Base-by-base conservation (phyloP, 306 rosid species). In the Cucurbita pepo region DNA sequence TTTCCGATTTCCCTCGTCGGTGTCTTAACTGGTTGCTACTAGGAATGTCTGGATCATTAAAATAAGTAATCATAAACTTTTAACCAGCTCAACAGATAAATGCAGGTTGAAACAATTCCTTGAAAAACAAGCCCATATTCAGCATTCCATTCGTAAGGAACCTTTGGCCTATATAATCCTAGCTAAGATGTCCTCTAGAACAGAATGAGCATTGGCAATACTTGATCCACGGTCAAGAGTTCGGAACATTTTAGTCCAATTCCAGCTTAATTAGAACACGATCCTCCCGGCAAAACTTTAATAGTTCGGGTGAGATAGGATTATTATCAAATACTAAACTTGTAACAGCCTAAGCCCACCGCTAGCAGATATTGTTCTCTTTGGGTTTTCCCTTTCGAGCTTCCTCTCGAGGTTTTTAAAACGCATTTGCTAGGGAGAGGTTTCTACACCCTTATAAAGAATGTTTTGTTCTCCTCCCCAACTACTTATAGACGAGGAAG, bases 1-100 rank as follows among this genome's bases (percentile, higher is more conserved):
- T 94, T 81, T 94, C 99, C 6, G 99, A 94, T 80, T 94, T 94
- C 66, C 99, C 97, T 75, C 99, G 88, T 82, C 86, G 81, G 76
- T 94, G 99, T 71, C 83, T 77, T 56, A 63, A 57, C 77, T 69
- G 84, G 73, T 67, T 77, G 37, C 84, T 79, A 83, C 76, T 83
- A 47, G 83, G 69, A 76, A 83, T 76, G 81, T 85, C 96, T 89
- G 89, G 71, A 82, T 59, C 60, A 83, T 65, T 59, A 81, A 63
- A 78, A 44, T 83, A 19, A 75, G 78, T 71, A 71, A 76, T 65
- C 59, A 41, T 65, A 12, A 56, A 76, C 37, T 61, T 18, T 25
- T 34, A 58, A 64, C 34, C 34, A 16, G 38, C 72, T 21, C 5
- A 41, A 66, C 38, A 66, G 11, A 44, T 10, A 10, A 43, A 22